These are phyloP conservation scores for Coniochaeta sp. DNA, from an alignment of 2,329 filamentous ascomycete genomes.

Conservation along the genomic window DNA sequence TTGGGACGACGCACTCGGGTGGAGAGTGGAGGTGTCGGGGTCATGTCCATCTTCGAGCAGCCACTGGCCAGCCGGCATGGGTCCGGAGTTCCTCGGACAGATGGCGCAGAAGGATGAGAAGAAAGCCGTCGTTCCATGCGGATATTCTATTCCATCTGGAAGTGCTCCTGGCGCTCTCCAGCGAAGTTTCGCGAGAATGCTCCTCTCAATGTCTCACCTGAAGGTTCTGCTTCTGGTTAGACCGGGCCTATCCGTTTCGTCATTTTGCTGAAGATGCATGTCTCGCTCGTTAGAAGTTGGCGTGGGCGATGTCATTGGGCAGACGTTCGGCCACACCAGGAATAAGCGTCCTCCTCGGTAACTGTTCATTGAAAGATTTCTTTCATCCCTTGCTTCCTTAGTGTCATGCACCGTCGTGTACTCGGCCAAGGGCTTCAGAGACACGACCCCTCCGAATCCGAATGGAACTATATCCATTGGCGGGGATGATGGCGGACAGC, in stretches of 20 bases:
- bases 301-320: neutral
- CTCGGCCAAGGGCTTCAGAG: neutral
- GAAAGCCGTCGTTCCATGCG: neutral
- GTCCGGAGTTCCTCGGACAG: neutral
- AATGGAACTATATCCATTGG: neutral
- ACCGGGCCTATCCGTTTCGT: neutral
- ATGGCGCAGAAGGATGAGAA: neutral
- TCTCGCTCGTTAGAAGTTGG: neutral
- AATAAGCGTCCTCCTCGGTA: neutral
- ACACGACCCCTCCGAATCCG: neutral
- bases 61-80: neutral
- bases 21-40: neutral
- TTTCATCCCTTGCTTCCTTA: neutral
- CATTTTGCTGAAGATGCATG: neutral
- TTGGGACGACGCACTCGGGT: neutral
- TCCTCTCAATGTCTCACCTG: neutral
- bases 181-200: neutral
- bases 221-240: neutral
- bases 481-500: neutral
- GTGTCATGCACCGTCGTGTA: neutral
- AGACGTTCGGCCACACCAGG: neutral
- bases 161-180: neutral
- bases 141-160: neutral
- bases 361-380: neutral
- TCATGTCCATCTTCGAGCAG: neutral